A percentile compares a stretch with the other conserved stretches of the same genome.
Evolutionary conservation across 257 asterid species (phyloP).

Genomic region (Jacaranda copaia): DNA sequence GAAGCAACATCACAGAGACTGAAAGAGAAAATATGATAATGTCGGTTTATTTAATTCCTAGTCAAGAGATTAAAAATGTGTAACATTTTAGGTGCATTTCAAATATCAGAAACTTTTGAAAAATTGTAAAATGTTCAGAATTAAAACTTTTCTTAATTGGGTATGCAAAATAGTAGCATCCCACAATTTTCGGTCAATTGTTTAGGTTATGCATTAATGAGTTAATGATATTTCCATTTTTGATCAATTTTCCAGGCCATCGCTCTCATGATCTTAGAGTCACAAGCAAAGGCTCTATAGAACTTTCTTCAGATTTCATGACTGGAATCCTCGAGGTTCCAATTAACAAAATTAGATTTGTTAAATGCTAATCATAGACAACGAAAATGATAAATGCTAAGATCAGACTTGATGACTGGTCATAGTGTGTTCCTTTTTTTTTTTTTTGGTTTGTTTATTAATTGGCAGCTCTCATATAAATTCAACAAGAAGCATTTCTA

Average conservation of each 20-base stretch:
- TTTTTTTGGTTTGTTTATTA: too few species aligned
- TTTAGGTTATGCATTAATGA: neutral
- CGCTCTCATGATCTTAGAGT: neutral
- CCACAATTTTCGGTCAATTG: neutral
- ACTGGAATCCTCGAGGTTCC: too few species aligned
- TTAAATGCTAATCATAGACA: too few species aligned
- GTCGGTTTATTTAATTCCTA: neutral
- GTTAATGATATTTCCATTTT: neutral
- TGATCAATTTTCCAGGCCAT: neutral
- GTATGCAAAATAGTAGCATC: slow-evolving; percentile 9
- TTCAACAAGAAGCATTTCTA: too few species aligned
- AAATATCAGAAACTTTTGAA: neutral
- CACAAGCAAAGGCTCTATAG: too few species aligned
- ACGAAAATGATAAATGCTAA: too few species aligned
- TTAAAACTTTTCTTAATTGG: neutral
- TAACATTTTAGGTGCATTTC: neutral
- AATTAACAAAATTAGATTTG: too few species aligned
- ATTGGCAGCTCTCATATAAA: too few species aligned
- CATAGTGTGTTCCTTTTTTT: too few species aligned
- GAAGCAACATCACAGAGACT: slow-evolving; percentile 18
- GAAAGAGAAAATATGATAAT: neutral
- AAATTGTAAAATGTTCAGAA: slow-evolving; percentile 9
- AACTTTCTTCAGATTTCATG: too few species aligned
- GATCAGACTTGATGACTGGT: too few species aligned
- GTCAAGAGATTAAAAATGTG: neutral